phyloP scores from a whole-genome alignment of 495 filamentous ascomycete genomes.

The Neohortaea acidophila region DNA sequence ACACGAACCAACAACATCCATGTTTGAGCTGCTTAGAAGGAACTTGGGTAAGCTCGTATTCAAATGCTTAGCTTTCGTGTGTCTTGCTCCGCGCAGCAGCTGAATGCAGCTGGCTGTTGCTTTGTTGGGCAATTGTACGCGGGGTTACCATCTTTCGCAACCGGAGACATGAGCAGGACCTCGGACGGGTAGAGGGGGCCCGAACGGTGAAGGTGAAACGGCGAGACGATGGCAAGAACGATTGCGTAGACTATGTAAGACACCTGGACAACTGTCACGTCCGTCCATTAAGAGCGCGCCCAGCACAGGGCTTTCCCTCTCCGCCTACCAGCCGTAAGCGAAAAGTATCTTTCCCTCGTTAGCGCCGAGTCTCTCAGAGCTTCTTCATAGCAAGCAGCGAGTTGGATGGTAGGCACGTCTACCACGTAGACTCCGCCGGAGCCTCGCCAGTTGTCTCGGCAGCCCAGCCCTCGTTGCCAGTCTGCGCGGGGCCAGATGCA shows the following conservation, averaged over 20 bases:
- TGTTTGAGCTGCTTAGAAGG: too few relatives aligned
- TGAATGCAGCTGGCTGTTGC: too few relatives aligned
- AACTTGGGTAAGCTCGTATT: too few relatives aligned
- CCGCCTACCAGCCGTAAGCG: conserved; percentile 35
- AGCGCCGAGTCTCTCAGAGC: conserved; percentile 37
- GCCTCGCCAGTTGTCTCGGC: conserved; percentile 32
- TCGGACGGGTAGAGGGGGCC: too few relatives aligned
- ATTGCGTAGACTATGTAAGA: not conserved
- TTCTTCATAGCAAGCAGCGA: not conserved
- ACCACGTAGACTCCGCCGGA: conserved; percentile 46
- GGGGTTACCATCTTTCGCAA: too few relatives aligned
- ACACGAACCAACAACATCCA: too few relatives aligned
- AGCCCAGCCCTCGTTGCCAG: conserved; percentile 52
- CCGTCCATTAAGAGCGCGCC: conserved; percentile 34
- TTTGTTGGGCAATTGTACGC: too few relatives aligned
- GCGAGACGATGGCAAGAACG: too few relatives aligned
- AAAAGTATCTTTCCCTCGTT: conserved; percentile 95
- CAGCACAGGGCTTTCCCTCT: conserved; percentile 96
- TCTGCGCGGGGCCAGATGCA: conserved; percentile 37
- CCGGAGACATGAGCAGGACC: too few relatives aligned
- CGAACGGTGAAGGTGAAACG: too few relatives aligned
- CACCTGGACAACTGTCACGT: conserved; percentile 43
- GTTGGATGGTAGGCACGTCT: conserved; percentile 25
- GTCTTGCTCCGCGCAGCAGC: too few relatives aligned
- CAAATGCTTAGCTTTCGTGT: too few relatives aligned